Conservation (phyloP, 106 monocot species). For the Dendrobium officinale region DNA sequence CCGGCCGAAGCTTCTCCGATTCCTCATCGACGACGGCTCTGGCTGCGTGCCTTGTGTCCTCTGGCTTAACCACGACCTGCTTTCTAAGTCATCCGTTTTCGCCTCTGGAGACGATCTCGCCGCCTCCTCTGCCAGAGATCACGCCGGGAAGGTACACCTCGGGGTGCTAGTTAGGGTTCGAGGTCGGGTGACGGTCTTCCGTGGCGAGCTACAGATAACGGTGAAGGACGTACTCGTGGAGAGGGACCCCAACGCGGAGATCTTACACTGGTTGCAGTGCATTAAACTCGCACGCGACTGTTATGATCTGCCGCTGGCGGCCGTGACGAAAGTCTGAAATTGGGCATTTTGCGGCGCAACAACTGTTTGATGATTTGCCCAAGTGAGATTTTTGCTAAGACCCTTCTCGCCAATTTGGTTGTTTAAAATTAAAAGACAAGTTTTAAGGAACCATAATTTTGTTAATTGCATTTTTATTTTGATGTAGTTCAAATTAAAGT, state of each 20-base stretch:
- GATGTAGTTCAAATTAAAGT: no score
- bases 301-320: slow-evolving; percentile 14
- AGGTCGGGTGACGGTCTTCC: slow-evolving; percentile 46
- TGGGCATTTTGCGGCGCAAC: no score
- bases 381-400: background rate
- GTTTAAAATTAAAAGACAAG: no score
- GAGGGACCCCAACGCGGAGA: slow-evolving; percentile 71
- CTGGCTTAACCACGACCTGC: slow-evolving; percentile 64
- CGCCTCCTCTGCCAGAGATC: slow-evolving; percentile 12
- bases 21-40: slow-evolving; percentile 76
- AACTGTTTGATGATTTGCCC: slow-evolving; percentile 1
- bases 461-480: no score
- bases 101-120: background rate
- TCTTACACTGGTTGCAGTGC: slow-evolving; percentile 72
- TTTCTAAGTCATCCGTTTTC: background rate
- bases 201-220: slow-evolving; percentile 52
- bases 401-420: no score
- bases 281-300: slow-evolving; percentile 31
- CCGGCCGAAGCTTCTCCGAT: slow-evolving; percentile 41
- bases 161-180: slow-evolving; percentile 65
- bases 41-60: slow-evolving; percentile 81
- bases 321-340: background rate
- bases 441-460: no score
- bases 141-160: slow-evolving; percentile 38
- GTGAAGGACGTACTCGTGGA: slow-evolving; percentile 61